These are phyloP conservation scores for Mycena pura DNA, from an alignment of 768 basidiomycete genomes.

Conservation along the genomic window DNA sequence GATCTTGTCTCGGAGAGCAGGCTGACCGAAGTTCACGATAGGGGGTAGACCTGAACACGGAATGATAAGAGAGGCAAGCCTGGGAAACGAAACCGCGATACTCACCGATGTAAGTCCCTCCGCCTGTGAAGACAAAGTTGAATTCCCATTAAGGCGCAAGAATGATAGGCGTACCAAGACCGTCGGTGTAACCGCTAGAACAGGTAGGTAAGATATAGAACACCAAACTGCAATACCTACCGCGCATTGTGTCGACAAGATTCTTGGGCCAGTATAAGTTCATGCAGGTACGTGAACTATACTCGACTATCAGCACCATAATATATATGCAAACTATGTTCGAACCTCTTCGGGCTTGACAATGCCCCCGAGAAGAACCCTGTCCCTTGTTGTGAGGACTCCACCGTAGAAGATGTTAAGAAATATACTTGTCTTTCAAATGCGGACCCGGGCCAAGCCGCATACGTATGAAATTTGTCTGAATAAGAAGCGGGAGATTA, in stretches of 20 bases:
- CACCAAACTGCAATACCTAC: background rate
- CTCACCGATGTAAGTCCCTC: conserved; percentile 46
- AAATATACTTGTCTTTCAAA: too few species aligned
- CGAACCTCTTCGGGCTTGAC: conserved; percentile 76
- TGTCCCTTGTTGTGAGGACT: too few species aligned
- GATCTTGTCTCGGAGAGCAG: conserved; percentile 66
- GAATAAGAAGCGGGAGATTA: background rate
- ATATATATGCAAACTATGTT: too few species aligned
- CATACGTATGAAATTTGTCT: conserved; percentile 72
- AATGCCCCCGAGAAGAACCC: conserved; percentile 73
- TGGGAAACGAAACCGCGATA: background rate
- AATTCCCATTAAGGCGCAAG: background rate
- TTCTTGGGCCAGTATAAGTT: conserved; percentile 77
- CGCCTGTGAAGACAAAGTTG: conserved; percentile 32
- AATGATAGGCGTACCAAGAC: conserved; percentile 43
- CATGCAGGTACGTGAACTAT: conserved; percentile 85
- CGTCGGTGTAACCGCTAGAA: conserved; percentile 74
- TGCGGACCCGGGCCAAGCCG: conserved; percentile 87
- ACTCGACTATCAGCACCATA: background rate
- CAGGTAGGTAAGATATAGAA: conserved; percentile 34
- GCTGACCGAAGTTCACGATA: conserved; percentile 78
- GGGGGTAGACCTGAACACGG: conserved; percentile 64
- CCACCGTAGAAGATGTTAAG: too few species aligned
- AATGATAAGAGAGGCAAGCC: too few species aligned
- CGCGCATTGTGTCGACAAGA: conserved; percentile 62